Conservation (phyloP, 495 filamentous ascomycete genomes). For the Neurospora sp. region DNA sequence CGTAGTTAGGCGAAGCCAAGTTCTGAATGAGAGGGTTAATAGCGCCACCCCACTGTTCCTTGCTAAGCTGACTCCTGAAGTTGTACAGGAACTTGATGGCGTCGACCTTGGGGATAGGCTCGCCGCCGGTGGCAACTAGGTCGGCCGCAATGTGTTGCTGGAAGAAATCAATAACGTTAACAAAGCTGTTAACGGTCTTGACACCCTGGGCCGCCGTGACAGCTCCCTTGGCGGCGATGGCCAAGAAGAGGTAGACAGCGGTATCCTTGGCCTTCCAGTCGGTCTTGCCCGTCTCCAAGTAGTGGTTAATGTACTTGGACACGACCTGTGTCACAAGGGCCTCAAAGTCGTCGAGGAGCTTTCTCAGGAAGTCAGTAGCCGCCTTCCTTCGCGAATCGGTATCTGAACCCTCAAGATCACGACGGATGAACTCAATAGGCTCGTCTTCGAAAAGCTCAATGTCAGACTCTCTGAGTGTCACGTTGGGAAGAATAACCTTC, state of each 20-base stretch:
- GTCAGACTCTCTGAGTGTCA: slow-evolving; percentile 81
- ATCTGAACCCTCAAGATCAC: slow-evolving; percentile 93
- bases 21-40: slow-evolving; percentile 87
- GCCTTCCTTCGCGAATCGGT: slow-evolving; percentile 84
- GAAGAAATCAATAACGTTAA: slow-evolving; percentile 89
- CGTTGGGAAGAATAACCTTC: slow-evolving; percentile 90
- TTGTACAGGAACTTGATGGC: slow-evolving; percentile 94
- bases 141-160: slow-evolving; percentile 79
- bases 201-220: slow-evolving; percentile 80
- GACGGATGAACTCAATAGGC: slow-evolving; percentile 94
- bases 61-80: slow-evolving; percentile 82
- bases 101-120: slow-evolving; percentile 90
- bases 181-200: slow-evolving; percentile 69
- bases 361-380: slow-evolving; percentile 85
- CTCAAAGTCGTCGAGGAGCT: slow-evolving; percentile 82
- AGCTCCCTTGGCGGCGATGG: slow-evolving; percentile 83
- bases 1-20: slow-evolving; percentile 75
- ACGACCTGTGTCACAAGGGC: slow-evolving; percentile 71
- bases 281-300: slow-evolving; percentile 52
- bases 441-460: slow-evolving; percentile 96
- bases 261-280: slow-evolving; percentile 98
- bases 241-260: slow-evolving; percentile 86
- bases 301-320: slow-evolving; percentile 71
- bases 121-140: slow-evolving; percentile 52
- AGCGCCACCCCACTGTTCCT: slow-evolving; percentile 76